phyloP scores from a whole-genome alignment of 1,284 basidiomycete species.

The Paramarasmius palmivorus region DNA sequence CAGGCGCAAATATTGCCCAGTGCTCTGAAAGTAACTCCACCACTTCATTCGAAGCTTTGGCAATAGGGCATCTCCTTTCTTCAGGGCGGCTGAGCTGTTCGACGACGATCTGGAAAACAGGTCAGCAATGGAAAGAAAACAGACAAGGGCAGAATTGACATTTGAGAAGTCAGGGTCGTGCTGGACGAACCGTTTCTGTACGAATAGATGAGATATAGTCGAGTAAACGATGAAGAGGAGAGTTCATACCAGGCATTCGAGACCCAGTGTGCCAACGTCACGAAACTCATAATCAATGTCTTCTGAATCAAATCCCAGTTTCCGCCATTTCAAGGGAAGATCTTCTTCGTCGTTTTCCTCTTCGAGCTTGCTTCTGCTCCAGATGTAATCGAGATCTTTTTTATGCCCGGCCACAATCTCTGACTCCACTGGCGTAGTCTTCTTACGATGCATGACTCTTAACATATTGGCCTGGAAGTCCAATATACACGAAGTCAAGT shows the following conservation, averaged over 20 bases:
- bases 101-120: slow-evolving; percentile 61
- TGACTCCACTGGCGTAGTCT: slow-evolving; percentile 76
- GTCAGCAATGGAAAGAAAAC: neutral
- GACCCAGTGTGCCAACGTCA: slow-evolving; percentile 81
- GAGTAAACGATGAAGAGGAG: neutral
- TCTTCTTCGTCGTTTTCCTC: slow-evolving; percentile 52
- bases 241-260: slow-evolving; percentile 83
- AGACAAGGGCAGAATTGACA: slow-evolving; percentile 37
- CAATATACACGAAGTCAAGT: slow-evolving; percentile 83
- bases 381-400: slow-evolving; percentile 69
- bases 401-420: slow-evolving; percentile 62
- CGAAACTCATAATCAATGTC: slow-evolving; percentile 81
- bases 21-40: slow-evolving; percentile 88
- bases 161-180: slow-evolving; percentile 82
- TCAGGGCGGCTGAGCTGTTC: slow-evolving; percentile 83
- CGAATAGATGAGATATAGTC: neutral
- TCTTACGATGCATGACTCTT: slow-evolving; percentile 79
- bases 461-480: slow-evolving; percentile 92
- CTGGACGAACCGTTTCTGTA: slow-evolving; percentile 68
- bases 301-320: slow-evolving; percentile 80
- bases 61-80: slow-evolving; percentile 84
- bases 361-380: slow-evolving; percentile 61
- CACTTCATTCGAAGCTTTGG: slow-evolving; percentile 84
- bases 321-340: slow-evolving; percentile 68
- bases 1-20: slow-evolving; percentile 80